Evolutionary conservation across 129 eudicot species (phyloP).

Genomic region (Saposhnikovia divaricata): DNA sequence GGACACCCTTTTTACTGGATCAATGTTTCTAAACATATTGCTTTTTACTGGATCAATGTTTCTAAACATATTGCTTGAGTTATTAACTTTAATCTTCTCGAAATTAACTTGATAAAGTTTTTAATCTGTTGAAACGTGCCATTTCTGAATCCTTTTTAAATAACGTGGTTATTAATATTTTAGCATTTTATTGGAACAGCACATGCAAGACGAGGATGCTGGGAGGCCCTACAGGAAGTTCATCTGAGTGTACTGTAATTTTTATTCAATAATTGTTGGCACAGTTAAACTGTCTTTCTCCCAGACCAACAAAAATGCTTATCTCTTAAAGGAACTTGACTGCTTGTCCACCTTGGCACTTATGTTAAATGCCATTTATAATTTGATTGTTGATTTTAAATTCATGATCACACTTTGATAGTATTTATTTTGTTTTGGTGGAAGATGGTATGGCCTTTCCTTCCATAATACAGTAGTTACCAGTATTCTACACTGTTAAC

Average conservation of each 20-base stretch:
- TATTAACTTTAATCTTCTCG: neutral
- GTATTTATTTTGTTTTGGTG: neutral
- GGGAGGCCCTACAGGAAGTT: constrained; percentile 93
- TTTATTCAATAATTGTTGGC: constrained; percentile 15
- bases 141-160: neutral
- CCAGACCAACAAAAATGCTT: constrained; percentile 4
- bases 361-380: constrained; percentile 2
- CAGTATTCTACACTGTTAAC: neutral
- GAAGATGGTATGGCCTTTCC: neutral
- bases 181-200: constrained; percentile 45
- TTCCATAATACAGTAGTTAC: neutral
- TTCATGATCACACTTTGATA: neutral
- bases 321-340: neutral
- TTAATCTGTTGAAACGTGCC: neutral
- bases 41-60: neutral
- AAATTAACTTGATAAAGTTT: neutral
- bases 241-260: constrained; percentile 25
- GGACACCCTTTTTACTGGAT: neutral
- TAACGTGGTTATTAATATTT: neutral
- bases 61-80: neutral
- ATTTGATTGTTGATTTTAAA: neutral
- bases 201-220: constrained; percentile 98
- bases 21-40: neutral
- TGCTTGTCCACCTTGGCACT: neutral
- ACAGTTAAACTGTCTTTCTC: constrained; percentile 20